These are phyloP conservation scores for Carex pumila DNA, from an alignment of 176 grass and related monocot genomes.

Conservation along the genomic window DNA sequence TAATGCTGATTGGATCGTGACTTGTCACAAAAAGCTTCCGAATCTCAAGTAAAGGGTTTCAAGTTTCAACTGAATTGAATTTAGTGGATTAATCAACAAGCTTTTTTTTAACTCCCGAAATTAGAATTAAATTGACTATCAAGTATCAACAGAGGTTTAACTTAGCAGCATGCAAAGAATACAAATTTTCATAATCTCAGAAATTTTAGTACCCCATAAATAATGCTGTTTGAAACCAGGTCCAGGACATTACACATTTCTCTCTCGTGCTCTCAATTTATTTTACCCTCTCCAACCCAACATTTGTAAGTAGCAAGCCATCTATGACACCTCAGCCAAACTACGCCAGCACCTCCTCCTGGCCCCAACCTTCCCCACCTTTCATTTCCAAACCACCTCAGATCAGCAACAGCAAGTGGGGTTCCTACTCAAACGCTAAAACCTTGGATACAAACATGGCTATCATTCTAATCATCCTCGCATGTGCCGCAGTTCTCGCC, in stretches of 20 bases:
- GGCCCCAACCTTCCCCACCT: constrained; percentile 12
- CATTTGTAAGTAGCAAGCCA: background rate
- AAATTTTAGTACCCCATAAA: background rate
- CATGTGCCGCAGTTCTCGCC: constrained; percentile 67
- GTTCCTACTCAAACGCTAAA: constrained; percentile 50
- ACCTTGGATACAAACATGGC: constrained; percentile 81
- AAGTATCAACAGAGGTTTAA: background rate
- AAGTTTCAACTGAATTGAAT: background rate
- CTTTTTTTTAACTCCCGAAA: background rate
- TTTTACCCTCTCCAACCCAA: background rate
- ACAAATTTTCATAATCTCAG: background rate
- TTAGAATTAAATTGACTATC: background rate
- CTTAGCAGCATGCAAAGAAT: background rate
- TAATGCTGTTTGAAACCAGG: background rate
- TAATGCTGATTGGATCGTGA: background rate
- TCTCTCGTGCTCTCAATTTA: background rate
- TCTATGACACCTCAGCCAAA: constrained; percentile 28
- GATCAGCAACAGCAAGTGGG: constrained; percentile 36
- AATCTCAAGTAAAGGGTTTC: background rate
- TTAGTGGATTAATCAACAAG: background rate
- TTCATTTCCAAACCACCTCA: background rate
- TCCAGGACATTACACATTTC: background rate
- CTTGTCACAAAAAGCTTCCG: background rate
- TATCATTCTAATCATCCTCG: constrained; percentile 77
- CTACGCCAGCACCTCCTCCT: constrained; percentile 32